Percentiles rank a stretch among this genome's conserved stretches.
Conservation (phyloP, 2,329 filamentous ascomycete genomes). For the Hypoxylon sp. region DNA sequence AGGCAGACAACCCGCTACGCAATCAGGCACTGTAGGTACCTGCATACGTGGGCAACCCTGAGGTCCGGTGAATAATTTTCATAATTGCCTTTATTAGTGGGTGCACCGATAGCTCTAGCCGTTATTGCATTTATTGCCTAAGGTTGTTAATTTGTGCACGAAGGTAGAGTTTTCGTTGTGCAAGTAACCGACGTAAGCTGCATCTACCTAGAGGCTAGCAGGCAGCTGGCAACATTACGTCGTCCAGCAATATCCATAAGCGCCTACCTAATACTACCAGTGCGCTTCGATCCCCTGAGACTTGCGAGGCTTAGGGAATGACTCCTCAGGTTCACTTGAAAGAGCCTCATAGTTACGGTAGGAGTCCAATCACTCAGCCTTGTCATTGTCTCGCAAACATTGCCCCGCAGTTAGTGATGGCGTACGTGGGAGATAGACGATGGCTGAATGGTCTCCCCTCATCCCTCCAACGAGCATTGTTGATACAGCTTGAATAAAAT, state of each 20-base stretch:
- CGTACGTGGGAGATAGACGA: neutral
- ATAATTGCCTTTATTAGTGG: neutral
- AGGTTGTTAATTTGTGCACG: no score
- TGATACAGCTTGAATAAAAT: no score
- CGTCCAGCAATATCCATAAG: neutral
- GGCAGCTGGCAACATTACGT: neutral
- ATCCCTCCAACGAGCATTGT: no score
- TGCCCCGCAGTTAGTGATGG: neutral
- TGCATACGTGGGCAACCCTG: slow-evolving; percentile 27
- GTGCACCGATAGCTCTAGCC: neutral
- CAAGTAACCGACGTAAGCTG: neutral
- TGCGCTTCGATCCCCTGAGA: neutral
- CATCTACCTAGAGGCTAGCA: neutral
- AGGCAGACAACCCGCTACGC: slow-evolving; percentile 44
- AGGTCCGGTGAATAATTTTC: neutral
- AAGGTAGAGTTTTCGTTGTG: neutral
- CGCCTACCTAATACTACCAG: no score
- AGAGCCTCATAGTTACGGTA: neutral
- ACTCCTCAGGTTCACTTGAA: neutral
- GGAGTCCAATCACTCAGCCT: neutral
- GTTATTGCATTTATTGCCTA: no score
- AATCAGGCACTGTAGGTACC: slow-evolving; percentile 40
- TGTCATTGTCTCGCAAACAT: neutral
- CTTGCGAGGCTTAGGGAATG: neutral
- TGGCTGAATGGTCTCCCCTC: no score